Evolutionary conservation across 371 early-diverging fungal genomes (phyloP).

Genomic region (Mucor circinelloides): DNA sequence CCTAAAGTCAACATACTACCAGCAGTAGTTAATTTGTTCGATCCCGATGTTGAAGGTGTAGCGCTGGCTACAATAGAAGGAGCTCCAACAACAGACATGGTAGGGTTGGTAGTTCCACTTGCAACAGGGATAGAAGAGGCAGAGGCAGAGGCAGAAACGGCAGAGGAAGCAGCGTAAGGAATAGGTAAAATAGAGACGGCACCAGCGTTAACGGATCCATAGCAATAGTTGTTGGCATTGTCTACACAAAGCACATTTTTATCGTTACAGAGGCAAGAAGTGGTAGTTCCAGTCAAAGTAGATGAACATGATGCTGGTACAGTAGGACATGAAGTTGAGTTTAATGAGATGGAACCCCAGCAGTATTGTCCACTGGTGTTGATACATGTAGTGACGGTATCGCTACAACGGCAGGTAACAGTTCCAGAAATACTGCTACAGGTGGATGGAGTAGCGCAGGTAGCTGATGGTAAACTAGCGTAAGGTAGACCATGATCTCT

Average conservation of each 20-base stretch:
- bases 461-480: conserved; percentile 31
- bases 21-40: neutral
- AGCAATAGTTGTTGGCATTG: conserved; percentile 43
- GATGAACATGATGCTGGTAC: conserved; percentile 34
- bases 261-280: conserved; percentile 40
- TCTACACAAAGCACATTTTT: conserved; percentile 46
- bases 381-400: conserved; percentile 33
- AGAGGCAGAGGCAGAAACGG: conserved; percentile 2
- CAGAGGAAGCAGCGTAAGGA: conserved; percentile 22
- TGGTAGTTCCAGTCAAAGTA: conserved; percentile 23
- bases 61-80: conserved; percentile 3
- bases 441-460: conserved; percentile 30
- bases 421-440: conserved; percentile 34
- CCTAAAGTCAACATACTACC: neutral
- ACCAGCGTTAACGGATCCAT: conserved; percentile 21
- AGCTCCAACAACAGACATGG: conserved; percentile 15
- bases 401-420: conserved; percentile 40
- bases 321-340: conserved; percentile 32
- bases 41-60: conserved; percentile 10
- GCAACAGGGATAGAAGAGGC: conserved; percentile 6
- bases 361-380: conserved; percentile 35
- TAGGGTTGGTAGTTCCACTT: neutral
- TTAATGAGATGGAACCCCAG: conserved; percentile 44
- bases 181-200: conserved; percentile 18
- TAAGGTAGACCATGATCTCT: conserved; percentile 45